Evolutionary conservation across 495 filamentous ascomycete species (phyloP), one percentile per base, ranked within the genome.

Genomic region (Penicillium nucicola): DNA sequence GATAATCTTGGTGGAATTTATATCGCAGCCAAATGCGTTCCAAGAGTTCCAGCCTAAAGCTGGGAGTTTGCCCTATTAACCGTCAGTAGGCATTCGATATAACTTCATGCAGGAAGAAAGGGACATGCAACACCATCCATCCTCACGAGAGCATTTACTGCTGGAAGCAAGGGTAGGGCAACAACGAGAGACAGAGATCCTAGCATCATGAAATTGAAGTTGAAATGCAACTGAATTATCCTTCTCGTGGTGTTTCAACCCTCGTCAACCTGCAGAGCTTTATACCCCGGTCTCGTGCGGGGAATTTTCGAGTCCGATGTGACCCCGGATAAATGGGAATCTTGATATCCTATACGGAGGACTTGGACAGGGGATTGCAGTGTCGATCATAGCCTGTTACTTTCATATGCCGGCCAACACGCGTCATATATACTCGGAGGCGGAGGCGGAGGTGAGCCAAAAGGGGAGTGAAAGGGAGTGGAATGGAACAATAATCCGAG

Each of bases 31-130:
- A 53, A 79, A 83, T 8, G 79, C 76, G 57, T 85, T 86, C 81
- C 77, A 82, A 1, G 72, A 76, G 57, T 81, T 84, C 76, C 80
- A 85, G 10, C 82, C 80, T 14, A 84, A 61, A n/a, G 80, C 77
- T 12, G 81, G 80, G 5, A 83, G 54, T 46, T 58, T 67, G 5
- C 81, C 79, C 66, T 65, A 37, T 28, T 22, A 19, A 10, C 4
- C 17, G 13, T 14, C 13, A 42, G 19, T 34, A 23, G 8, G 33
- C 22, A 11, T 40, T 22, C n/a, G 15, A 40, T 13, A 11, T 20
- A 31, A 25, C 22, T n/a, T n/a, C n/a, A n/a, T n/a, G n/a, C n/a
- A n/a, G 14, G 12, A 38, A 5, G 23, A 19, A 36, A 18, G 8
- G 8, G 13, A 53, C 60, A 15, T 60, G 68, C 67, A 44, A 70